Evolutionary conservation across 139 green algal species (phyloP).

Genomic region (Pseudopediastrum boryanum): DNA sequence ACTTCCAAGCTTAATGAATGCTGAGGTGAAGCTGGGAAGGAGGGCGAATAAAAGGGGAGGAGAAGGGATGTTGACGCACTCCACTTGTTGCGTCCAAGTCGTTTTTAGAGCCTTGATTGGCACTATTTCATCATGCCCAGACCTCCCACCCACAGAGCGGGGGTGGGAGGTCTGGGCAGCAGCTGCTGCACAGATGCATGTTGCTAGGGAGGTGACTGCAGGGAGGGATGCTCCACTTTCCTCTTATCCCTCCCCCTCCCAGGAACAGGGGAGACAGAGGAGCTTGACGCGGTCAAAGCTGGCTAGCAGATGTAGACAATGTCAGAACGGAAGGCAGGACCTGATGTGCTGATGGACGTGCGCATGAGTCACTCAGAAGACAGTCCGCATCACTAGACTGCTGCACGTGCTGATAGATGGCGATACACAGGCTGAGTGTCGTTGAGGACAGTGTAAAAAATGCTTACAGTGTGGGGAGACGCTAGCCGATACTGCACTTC

Average conservation of each 20-base stretch:
- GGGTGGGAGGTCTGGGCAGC: neutral
- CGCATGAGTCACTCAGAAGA: neutral
- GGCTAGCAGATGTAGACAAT: neutral
- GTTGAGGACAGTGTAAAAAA: too few relatives aligned
- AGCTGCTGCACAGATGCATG: slow-evolving; percentile 3
- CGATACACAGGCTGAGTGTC: too few relatives aligned
- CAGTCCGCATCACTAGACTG: neutral
- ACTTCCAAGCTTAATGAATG: too few relatives aligned
- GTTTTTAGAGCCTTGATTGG: too few relatives aligned
- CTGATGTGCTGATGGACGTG: neutral
- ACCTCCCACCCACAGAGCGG: slow-evolving; percentile 19
- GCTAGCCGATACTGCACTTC: too few relatives aligned
- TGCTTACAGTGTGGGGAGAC: too few relatives aligned
- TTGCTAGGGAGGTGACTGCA: neutral
- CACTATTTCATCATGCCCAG: too few relatives aligned
- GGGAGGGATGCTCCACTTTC: neutral
- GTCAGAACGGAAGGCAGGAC: neutral
- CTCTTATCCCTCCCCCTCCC: too few relatives aligned
- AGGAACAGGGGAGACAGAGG: neutral
- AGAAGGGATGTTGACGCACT: too few relatives aligned
- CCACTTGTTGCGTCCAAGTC: slow-evolving; percentile 16
- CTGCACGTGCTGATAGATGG: neutral
- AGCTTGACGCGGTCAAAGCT: neutral
- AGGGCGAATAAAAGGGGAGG: too few relatives aligned
- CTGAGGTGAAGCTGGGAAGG: too few relatives aligned